phyloP scores from a whole-genome alignment of 345 rosid genomes.

The Atalantia buxifolia region DNA sequence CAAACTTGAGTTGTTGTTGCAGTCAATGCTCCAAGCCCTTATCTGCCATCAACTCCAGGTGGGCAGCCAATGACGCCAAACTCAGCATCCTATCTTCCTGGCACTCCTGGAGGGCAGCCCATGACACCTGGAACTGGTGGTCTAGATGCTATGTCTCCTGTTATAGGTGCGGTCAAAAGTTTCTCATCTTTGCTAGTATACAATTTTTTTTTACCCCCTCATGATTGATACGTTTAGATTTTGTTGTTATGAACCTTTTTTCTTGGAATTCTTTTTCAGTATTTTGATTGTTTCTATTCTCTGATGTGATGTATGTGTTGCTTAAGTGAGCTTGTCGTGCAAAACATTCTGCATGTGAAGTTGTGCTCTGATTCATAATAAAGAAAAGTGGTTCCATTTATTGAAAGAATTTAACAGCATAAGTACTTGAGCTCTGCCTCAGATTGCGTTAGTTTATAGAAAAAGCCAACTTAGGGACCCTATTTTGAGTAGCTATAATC shows the following conservation, averaged over 20 bases:
- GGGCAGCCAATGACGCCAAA: slow-evolving; percentile 93
- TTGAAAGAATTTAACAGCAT: not conserved
- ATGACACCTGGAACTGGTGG: slow-evolving; percentile 97
- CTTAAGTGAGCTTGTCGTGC: not conserved
- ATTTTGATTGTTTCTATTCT: not conserved
- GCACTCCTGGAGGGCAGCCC: slow-evolving; percentile 98
- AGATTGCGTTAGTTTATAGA: not conserved
- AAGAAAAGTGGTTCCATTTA: not conserved
- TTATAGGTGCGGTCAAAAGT: slow-evolving; percentile 43
- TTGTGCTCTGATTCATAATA: not conserved
- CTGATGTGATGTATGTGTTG: not conserved
- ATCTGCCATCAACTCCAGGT: slow-evolving; percentile 89
- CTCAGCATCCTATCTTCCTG: slow-evolving; percentile 74
- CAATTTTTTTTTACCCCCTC: not conserved
- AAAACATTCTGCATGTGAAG: not conserved
- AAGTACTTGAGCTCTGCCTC: not conserved
- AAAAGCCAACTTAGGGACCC: not conserved
- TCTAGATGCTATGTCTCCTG: slow-evolving; percentile 91
- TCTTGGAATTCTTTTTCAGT: not conserved
- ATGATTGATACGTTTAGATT: not conserved
- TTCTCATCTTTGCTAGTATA: not conserved
- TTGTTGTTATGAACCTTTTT: not conserved
- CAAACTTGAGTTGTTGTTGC: slow-evolving; percentile 24
- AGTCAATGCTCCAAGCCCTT: slow-evolving; percentile 95
- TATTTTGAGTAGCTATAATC: not conserved